A percentile compares a stretch with the other conserved stretches of the same genome.
Conservation (phyloP, 257 asterid species). For the Solanum bukasovii region DNA sequence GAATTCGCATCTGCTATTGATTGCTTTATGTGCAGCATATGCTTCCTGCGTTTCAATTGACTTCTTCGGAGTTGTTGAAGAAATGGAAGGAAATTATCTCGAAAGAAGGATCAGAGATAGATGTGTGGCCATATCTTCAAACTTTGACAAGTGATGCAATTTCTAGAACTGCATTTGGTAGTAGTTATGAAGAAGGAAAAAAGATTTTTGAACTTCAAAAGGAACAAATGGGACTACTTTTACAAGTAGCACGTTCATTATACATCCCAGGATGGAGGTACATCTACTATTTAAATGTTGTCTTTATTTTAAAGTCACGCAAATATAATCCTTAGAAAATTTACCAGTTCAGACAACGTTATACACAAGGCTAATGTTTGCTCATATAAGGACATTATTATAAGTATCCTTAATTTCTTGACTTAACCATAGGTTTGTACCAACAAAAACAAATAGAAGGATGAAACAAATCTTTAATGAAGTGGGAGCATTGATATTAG, state of each 20-base stretch:
- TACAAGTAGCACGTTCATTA: neutral
- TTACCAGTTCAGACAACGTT: neutral
- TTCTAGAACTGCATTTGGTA: slow-evolving; percentile 1
- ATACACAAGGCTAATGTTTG: neutral
- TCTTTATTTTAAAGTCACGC: neutral
- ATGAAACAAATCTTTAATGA: too few species aligned
- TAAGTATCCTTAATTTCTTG: neutral
- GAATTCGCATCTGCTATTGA: neutral
- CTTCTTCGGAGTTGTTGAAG: neutral
- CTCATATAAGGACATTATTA: neutral
- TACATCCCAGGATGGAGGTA: slow-evolving; percentile 12
- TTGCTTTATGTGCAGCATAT: neutral
- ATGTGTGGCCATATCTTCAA: slow-evolving; percentile 8
- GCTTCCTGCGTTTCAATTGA: slow-evolving; percentile 3
- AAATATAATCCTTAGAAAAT: neutral
- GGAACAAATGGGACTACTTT: neutral
- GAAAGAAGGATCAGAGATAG: neutral
- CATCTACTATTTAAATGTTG: neutral
- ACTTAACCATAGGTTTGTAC: too few species aligned
- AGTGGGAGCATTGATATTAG: too few species aligned
- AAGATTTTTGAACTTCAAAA: slow-evolving; percentile 10
- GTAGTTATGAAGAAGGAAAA: slow-evolving; percentile 5
- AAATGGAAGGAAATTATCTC: slow-evolving; percentile 6
- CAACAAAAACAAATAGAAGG: too few species aligned
- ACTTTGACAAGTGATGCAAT: slow-evolving; percentile 12